Evolutionary conservation across 257 asterid species (phyloP), one percentile per base, ranked within the genome.

Genomic region (Solanum chaucha): DNA sequence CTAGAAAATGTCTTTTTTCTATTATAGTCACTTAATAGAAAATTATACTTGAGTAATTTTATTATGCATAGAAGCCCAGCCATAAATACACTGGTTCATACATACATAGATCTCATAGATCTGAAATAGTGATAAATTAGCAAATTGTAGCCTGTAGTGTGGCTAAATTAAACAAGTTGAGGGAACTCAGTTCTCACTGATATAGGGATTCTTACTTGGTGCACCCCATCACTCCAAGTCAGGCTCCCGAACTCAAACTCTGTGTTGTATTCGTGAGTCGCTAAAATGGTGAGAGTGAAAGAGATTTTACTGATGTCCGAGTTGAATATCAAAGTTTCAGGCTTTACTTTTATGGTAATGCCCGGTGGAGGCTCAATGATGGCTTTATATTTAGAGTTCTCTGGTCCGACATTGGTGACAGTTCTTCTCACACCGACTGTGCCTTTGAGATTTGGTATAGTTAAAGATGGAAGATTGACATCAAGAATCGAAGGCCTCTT

Each of bases 161-260:
- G n/a, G 26, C 67, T 20, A 8, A 58, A 58, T 58, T 11, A 65
- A 32, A 15, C 40, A 71, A 32, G 26, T 71, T 71, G 24, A 14
- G 78, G 44, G 44, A 71, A 87, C 83, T 78, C 85, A 1, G 90
- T 89, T 84, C 82, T 91, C 34, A 90, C 89, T 3, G 92, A 88
- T 38, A 90, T 36, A n/a, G 92, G 93, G 24, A 83, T 88, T 80
- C 26, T 86, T 34, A 89, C 91, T 15, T 55, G 77, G 74, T 89
- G 91, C 44, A 86, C 78, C 58, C 93, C 92, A 22, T 92, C 90
- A 40, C 86, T 86, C 96, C 93, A 93, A 8, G 86, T 86, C 5
- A 93, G 75, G 92, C 92, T 89, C 86, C 94, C 94, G 51, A 93
- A 93, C 20, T 64, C 83, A 67, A 87, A 93, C 11, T 90, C 91